Evolutionary conservation across 768 basidiomycete genomes (phyloP).

Genomic region (Boletus reticulatus): DNA sequence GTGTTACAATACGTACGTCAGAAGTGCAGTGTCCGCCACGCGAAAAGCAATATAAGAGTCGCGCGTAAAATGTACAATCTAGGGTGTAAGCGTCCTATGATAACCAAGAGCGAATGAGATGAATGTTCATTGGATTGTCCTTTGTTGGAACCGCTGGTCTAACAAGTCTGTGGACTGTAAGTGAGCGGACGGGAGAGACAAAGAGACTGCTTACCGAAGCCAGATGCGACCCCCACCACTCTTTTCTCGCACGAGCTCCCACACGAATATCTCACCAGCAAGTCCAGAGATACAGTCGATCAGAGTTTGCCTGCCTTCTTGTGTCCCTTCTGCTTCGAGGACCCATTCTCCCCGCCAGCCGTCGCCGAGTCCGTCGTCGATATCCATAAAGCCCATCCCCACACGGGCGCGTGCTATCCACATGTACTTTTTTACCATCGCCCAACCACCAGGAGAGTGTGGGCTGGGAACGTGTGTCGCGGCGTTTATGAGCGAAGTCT

Average conservation of each 20-base stretch:
- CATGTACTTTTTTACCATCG: constrained; percentile 55
- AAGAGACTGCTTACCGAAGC: constrained; percentile 51
- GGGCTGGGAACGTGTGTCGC: constrained; percentile 50
- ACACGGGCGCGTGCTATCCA: constrained; percentile 61
- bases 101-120: constrained; percentile 21
- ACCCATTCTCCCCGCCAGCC: constrained; percentile 80
- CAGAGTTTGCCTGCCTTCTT: constrained; percentile 56
- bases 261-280: constrained; percentile 36
- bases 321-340: constrained; percentile 75
- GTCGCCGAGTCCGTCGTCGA: constrained; percentile 48
- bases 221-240: constrained; percentile 58
- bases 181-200: background rate
- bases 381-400: constrained; percentile 34
- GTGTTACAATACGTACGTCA: constrained; percentile 12
- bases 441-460: constrained; percentile 58
- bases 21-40: constrained; percentile 14
- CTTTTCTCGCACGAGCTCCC: constrained; percentile 65
- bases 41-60: background rate
- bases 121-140: constrained; percentile 21
- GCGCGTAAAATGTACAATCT: constrained; percentile 14
- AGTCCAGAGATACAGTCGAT: constrained; percentile 48
- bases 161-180: constrained; percentile 14
- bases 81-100: constrained; percentile 18
- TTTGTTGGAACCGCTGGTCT: constrained; percentile 20
- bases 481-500: constrained; percentile 44